Conservation (phyloP, 352 stramenopile species). For the Phytophthora fragariae region DNA sequence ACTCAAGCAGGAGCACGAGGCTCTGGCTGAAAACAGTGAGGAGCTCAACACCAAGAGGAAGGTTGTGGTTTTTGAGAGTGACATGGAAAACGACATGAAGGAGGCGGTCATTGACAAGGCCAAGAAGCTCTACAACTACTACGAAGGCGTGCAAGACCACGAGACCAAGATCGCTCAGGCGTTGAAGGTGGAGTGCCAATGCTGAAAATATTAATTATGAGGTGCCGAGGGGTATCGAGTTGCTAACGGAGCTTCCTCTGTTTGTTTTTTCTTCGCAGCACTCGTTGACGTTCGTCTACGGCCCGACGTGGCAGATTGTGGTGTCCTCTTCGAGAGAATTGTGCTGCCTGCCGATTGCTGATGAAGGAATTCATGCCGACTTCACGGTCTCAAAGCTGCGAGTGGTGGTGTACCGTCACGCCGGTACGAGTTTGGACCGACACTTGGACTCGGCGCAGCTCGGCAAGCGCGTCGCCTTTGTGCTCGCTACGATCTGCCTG, state of each 20-base stretch:
- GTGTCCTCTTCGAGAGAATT: slow-evolving; percentile 63
- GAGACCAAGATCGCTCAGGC: slow-evolving; percentile 63
- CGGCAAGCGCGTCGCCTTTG: slow-evolving; percentile 61
- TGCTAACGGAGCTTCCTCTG: background rate
- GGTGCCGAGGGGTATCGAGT: background rate
- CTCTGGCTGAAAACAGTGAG: slow-evolving; percentile 17
- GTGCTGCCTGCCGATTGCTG: slow-evolving; percentile 61
- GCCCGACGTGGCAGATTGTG: slow-evolving; percentile 77
- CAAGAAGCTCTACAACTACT: slow-evolving; percentile 53
- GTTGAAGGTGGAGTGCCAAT: slow-evolving; percentile 56
- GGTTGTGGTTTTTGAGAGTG: slow-evolving; percentile 54
- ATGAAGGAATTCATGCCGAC: slow-evolving; percentile 54
- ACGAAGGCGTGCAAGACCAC: slow-evolving; percentile 41
- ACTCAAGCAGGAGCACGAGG: slow-evolving; percentile 47
- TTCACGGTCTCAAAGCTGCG: slow-evolving; percentile 62
- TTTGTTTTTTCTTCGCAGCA: slow-evolving; percentile 33
- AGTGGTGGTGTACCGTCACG: slow-evolving; percentile 78
- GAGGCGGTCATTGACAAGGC: slow-evolving; percentile 44
- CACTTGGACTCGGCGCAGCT: slow-evolving; percentile 68
- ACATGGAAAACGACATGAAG: slow-evolving; percentile 66
- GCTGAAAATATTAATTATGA: slow-evolving; percentile 2
- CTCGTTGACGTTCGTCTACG: slow-evolving; percentile 66
- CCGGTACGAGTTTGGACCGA: slow-evolving; percentile 56
- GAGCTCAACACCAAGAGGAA: slow-evolving; percentile 47
- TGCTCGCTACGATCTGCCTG: slow-evolving; percentile 68